Base-by-base conservation (phyloP, 2,329 filamentous ascomycete genomes). In the Hypoxylon sp. region DNA sequence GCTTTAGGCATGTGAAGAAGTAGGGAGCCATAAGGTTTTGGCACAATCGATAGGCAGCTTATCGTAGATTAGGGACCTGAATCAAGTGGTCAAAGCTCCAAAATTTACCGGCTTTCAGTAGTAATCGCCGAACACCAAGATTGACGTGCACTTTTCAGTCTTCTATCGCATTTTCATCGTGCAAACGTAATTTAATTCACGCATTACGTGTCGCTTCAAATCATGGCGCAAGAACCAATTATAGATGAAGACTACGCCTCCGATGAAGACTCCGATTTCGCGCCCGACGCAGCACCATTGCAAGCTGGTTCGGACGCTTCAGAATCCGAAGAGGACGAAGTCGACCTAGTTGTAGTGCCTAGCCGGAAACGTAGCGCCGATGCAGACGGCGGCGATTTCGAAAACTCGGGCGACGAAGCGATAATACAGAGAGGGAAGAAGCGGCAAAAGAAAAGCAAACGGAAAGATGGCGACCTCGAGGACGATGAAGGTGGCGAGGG, bases 221-320 rank as follows among this genome's bases (percentile, higher is more conserved):
- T 69, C 58, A 88, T 87, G 85, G 73, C 81, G 11, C 74, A 79
- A 53, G 83, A 84, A 53, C 77, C 79, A 20, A 71, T 78, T 61
- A 76, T 77, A 54, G 81, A 84, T 57, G 84, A 85, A 17, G 85
- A 88, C 33, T 93, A 93, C 74, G 88, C 85, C 14, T 92, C 91
- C 1, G 90, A 90, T 2, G 89, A 93, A 72, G 91, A 94, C 77
- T 92, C 91, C 8, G 91, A 93, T 76, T 93, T 93, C 69, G 86
- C 89, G 25, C 88, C 87, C n/a, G 89, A 89, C 50, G 83, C 83
- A 17, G 84, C 76, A 30, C 74, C 80, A 40, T 78, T 79, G n/a
- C 83, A 82, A 33, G 84, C 81, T 14, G 82, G 80, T 13, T 85
- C 84, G 0, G 83, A 85, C 4, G 82, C 81, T 10, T 87, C 86